Conservation (phyloP, 2,329 filamentous ascomycete species). For the Ilyonectria destructans region DNA sequence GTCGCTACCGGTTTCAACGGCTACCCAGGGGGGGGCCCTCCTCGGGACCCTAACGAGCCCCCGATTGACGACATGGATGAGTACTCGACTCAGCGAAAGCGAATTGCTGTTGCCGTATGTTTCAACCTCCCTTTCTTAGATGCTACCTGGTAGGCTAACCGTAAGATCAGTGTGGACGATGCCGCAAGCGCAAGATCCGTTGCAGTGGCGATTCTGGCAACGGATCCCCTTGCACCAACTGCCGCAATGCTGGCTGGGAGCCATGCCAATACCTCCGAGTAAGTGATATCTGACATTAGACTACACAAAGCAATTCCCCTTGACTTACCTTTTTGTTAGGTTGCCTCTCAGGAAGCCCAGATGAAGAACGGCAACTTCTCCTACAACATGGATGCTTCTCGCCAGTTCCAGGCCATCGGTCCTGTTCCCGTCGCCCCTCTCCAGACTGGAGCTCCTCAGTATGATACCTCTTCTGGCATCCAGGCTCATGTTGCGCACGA, state of each 20-base stretch:
- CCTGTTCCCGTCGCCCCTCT: slow-evolving; percentile 34
- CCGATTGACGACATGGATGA: slow-evolving; percentile 57
- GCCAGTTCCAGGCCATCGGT: slow-evolving; percentile 51
- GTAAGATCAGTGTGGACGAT: slow-evolving; percentile 82
- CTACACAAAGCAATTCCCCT: background rate
- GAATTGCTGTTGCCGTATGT: slow-evolving; percentile 74
- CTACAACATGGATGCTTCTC: slow-evolving; percentile 53
- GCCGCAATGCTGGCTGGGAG: slow-evolving; percentile 80
- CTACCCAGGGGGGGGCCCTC: slow-evolving; percentile 34
- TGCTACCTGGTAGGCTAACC: slow-evolving; percentile 38
- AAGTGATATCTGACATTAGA: slow-evolving; percentile 48
- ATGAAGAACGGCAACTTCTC: slow-evolving; percentile 47
- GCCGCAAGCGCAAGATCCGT: slow-evolving; percentile 93
- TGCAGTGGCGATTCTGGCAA: slow-evolving; percentile 89
- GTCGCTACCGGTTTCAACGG: slow-evolving; percentile 29
- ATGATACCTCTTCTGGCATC: slow-evolving; percentile 41
- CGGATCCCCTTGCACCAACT: slow-evolving; percentile 87
- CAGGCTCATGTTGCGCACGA: slow-evolving; percentile 27
- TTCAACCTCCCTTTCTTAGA: slow-evolving; percentile 3
- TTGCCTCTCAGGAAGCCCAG: slow-evolving; percentile 53
- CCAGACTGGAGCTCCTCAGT: slow-evolving; percentile 33
- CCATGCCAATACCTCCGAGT: slow-evolving; percentile 88
- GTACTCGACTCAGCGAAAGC: slow-evolving; percentile 66
- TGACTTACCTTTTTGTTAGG: slow-evolving; percentile 41
- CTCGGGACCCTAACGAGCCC: slow-evolving; percentile 23